Evolutionary conservation across 345 rosid genomes (phyloP).

Genomic region (Bruguiera parviflora): DNA sequence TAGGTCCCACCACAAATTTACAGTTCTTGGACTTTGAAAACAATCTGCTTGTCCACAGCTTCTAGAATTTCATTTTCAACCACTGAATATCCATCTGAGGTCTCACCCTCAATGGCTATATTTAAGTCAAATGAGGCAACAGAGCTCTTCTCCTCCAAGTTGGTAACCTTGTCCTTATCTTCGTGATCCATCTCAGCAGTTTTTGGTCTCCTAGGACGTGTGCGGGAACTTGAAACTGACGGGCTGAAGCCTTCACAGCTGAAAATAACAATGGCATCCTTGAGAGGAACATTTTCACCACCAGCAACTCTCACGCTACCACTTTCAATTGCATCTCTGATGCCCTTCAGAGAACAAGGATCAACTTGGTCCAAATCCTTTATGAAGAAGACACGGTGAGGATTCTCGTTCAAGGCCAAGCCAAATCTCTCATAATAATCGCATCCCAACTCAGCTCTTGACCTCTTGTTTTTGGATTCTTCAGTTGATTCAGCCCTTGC

Average conservation of each 20-base stretch:
- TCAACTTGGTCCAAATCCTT: slow-evolving; percentile 49
- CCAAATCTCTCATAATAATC: slow-evolving; percentile 41
- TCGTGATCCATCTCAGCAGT: slow-evolving; percentile 8
- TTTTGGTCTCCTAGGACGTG: slow-evolving; percentile 29
- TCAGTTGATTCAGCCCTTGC: slow-evolving; percentile 26
- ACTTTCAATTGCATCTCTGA: slow-evolving; percentile 42
- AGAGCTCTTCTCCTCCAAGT: slow-evolving; percentile 11
- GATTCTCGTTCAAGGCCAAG: slow-evolving; percentile 64
- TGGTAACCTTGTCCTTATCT: slow-evolving; percentile 14
- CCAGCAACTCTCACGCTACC: slow-evolving; percentile 38
- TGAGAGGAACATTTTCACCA: slow-evolving; percentile 47
- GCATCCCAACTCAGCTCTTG: slow-evolving; percentile 37
- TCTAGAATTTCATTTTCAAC: slow-evolving; percentile 32
- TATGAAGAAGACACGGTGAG: slow-evolving; percentile 58
- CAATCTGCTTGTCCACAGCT: slow-evolving; percentile 40
- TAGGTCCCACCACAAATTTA: background rate
- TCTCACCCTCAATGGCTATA: slow-evolving; percentile 43
- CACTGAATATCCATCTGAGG: slow-evolving; percentile 12
- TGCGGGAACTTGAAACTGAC: slow-evolving; percentile 29
- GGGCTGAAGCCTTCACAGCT: slow-evolving; percentile 34
- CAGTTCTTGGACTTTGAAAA: slow-evolving; percentile 42
- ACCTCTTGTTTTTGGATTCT: slow-evolving; percentile 39
- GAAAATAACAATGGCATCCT: slow-evolving; percentile 61
- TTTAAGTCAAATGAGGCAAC: slow-evolving; percentile 49
- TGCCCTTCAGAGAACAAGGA: slow-evolving; percentile 24